A percentile compares a stretch with the other conserved stretches of the same genome.
phyloP scores from a whole-genome alignment of 805 yeast species.

The Candida gorgasii region DNA sequence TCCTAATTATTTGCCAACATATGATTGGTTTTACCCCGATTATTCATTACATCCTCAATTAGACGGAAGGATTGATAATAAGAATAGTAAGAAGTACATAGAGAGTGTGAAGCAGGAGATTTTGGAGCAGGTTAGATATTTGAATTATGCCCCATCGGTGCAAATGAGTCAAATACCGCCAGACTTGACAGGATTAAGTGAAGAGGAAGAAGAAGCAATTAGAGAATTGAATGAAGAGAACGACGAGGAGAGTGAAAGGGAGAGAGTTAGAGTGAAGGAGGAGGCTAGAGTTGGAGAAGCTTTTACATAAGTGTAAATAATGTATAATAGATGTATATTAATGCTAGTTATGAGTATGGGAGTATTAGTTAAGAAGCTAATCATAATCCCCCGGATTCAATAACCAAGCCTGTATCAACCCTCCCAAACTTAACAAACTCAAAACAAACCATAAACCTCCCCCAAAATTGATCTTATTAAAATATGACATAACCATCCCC shows the following conservation, averaged over 20 bases:
- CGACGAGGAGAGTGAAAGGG: slow-evolving; percentile 17
- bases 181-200: slow-evolving; percentile 42
- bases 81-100: slow-evolving; percentile 77
- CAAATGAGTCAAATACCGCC: slow-evolving; percentile 92
- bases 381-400: slow-evolving; percentile 1
- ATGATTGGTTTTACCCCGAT: slow-evolving; percentile 88
- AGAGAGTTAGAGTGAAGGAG: slow-evolving; percentile 20
- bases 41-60: slow-evolving; percentile 77
- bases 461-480: slow-evolving; percentile 30
- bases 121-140: slow-evolving; percentile 74
- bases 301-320: not conserved
- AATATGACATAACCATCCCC: slow-evolving; percentile 34
- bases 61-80: slow-evolving; percentile 70
- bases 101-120: slow-evolving; percentile 76
- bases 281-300: slow-evolving; percentile 22
- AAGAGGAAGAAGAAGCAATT: slow-evolving; percentile 42
- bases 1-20: slow-evolving; percentile 74
- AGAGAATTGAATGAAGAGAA: slow-evolving; percentile 38
- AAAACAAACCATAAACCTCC: slow-evolving; percentile 38
- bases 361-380: not conserved
- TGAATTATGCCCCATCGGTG: slow-evolving; percentile 93
- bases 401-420: slow-evolving; percentile 19
- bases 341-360: too few relatives aligned
- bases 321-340: too few relatives aligned
- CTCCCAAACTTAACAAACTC: slow-evolving; percentile 21